Conservation (phyloP, 192 early-diverging fungal genomes). For the Gryganskiella cystojenkinii region DNA sequence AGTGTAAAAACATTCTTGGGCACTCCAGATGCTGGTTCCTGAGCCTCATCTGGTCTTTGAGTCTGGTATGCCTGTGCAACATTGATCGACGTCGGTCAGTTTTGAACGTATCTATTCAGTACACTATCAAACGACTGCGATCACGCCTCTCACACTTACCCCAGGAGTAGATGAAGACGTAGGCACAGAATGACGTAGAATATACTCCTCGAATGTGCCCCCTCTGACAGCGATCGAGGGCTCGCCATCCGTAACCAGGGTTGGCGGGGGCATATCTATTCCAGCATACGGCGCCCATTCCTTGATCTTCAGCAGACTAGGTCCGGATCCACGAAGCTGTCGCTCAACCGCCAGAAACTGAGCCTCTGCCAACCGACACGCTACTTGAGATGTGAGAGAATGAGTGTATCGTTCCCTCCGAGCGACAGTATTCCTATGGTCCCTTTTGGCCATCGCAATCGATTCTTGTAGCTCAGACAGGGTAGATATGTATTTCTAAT, state of each 20-base stretch:
- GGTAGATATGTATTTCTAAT: constrained; percentile 55
- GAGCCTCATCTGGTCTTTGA: neutral
- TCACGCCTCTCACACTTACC: constrained; percentile 4
- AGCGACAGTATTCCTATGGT: constrained; percentile 43
- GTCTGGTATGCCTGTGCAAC: constrained; percentile 31
- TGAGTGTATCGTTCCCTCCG: constrained; percentile 48
- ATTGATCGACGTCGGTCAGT: no score
- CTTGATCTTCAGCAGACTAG: constrained; percentile 55
- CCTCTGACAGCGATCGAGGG: constrained; percentile 30
- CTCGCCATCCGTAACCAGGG: constrained; percentile 29
- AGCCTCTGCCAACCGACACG: constrained; percentile 48
- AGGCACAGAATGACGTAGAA: constrained; percentile 9
- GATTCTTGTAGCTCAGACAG: constrained; percentile 44
- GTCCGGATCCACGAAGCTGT: constrained; percentile 52
- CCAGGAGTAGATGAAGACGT: neutral
- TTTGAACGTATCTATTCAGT: neutral
- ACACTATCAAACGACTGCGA: neutral
- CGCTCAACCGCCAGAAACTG: constrained; percentile 50
- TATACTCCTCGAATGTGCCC: constrained; percentile 39
- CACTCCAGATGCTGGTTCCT: neutral
- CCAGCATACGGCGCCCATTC: constrained; percentile 58
- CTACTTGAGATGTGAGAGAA: constrained; percentile 46
- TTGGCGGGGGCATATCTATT: constrained; percentile 51
- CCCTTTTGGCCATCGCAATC: constrained; percentile 35
- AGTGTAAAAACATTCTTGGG: constrained; percentile 19